Percentiles rank a stretch among this genome's conserved stretches.
These are phyloP conservation scores for Sporothrix dimorphospora DNA, from an alignment of 2,329 filamentous ascomycete species.

Conservation along the genomic window DNA sequence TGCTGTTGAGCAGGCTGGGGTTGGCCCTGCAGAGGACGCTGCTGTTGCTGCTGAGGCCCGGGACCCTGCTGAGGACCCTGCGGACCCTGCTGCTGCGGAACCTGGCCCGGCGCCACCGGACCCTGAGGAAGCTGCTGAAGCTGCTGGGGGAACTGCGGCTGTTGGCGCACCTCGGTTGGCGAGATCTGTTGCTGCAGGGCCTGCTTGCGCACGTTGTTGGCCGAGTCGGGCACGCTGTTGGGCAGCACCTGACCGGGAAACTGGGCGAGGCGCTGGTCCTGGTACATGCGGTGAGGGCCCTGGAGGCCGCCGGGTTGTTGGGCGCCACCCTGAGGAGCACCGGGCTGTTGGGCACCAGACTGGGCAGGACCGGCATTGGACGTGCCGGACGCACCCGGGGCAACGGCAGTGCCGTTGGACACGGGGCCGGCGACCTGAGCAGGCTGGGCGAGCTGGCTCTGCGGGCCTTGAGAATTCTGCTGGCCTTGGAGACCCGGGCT, in stretches of 20 bases:
- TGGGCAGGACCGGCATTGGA: background rate
- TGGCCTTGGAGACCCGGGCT: background rate
- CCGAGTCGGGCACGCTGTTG: background rate
- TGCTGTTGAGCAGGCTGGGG: background rate
- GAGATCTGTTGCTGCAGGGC: constrained; percentile 31
- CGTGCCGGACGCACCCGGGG: background rate
- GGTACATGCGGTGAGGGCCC: constrained; percentile 27
- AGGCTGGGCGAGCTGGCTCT: background rate
- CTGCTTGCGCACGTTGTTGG: constrained; percentile 18
- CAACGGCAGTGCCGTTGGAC: background rate
- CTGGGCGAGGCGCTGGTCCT: constrained; percentile 28
- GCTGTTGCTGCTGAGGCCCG: background rate
- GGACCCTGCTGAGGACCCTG: background rate
- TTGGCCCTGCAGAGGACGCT: background rate
- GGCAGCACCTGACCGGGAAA: constrained; percentile 12
- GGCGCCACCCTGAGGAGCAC: background rate
- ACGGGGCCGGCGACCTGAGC: background rate
- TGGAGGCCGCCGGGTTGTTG: background rate
- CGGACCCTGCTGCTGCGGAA: background rate
- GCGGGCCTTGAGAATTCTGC: too few species aligned
- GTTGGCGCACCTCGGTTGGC: constrained; percentile 18
- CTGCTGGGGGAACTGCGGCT: background rate
- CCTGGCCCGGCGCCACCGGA: background rate
- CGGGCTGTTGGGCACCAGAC: background rate
- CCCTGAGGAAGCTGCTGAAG: background rate